Evolutionary conservation across 2,329 filamentous ascomycete species (phyloP), one percentile per base, ranked within the genome.

Genomic region (Aspergillus viridinutans): DNA sequence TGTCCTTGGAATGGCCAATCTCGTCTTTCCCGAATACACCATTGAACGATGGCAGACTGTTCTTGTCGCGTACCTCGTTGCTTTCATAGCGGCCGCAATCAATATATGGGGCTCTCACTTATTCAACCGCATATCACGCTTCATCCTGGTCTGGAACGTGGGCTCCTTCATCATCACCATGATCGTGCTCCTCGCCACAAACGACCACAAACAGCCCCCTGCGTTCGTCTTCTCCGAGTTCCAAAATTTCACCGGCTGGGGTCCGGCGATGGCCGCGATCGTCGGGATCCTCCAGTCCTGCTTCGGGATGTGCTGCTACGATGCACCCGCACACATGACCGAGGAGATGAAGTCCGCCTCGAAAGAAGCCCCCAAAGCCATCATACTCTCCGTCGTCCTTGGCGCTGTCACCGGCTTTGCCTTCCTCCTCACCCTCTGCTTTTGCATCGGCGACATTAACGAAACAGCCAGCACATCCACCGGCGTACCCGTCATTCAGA

Each of bases 41-140:
- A 84, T 84, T 54, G 70, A 83, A 60, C 74, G 82, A 38, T 85
- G 82, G 82, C 82, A 84, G 58, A 81, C 79, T 0, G 80, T 83
- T 0, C 71, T 84, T 2, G 72, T 84, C 0, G 76, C 81, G 3
- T 84, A 83, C 57, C 66, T 76, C 8, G 73, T 83, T 38, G 78
- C 78, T 0, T 58, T 77, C 10, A 52, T 80, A 6, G 77, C 78
- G 2, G 69, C 79, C 0, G 67, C 65, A 2, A 71, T 80, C 54
- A 85, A 84, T 60, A 72, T 83, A 49, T 81, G 77, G 68, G 72
- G 78, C 2, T 75, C 81, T 0, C 77, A 79, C 43, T 69, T 81
- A 4, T 72, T 85, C 12, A 79, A 84, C 63, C 78, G 76, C 52
- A 75, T 84, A 26, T 80, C 80, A 5, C 76, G 77, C 21, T 77